Evolutionary conservation across 2,329 filamentous ascomycete species (phyloP).

Genomic region (Penicillium sp.): DNA sequence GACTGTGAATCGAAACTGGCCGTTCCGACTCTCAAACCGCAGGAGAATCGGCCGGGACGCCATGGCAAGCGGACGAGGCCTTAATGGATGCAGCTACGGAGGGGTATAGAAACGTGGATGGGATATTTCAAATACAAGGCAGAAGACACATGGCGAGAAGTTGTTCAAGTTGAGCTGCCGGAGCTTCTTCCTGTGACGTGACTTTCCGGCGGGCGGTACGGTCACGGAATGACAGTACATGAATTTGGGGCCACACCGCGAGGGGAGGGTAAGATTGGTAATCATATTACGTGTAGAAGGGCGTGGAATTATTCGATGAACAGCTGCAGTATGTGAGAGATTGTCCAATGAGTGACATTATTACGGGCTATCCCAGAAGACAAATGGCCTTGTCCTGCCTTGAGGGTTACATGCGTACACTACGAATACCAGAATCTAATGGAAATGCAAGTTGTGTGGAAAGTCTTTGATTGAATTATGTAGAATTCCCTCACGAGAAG

Average conservation of each 20-base stretch:
- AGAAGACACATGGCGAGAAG: constrained; percentile 2
- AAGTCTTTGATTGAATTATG: not conserved
- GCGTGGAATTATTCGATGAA: not conserved
- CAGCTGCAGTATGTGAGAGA: not conserved
- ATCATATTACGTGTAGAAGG: not conserved
- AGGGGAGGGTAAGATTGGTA: constrained; percentile 5
- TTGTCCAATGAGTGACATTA: not conserved
- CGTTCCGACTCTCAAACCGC: constrained; percentile 85
- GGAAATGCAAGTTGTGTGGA: no score
- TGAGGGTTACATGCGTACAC: not conserved
- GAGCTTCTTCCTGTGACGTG: constrained; percentile 23
- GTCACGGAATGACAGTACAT: constrained; percentile 4
- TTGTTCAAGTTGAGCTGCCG: constrained; percentile 6
- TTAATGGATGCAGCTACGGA: not conserved
- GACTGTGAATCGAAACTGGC: constrained; percentile 82
- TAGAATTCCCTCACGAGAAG: not conserved
- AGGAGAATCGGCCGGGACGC: constrained; percentile 66
- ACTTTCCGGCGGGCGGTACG: constrained; percentile 20
- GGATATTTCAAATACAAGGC: not conserved
- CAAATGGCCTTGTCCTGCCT: not conserved
- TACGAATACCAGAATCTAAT: no score
- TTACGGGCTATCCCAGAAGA: not conserved
- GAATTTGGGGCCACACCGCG: not conserved
- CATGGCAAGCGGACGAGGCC: constrained; percentile 27
- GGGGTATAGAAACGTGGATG: not conserved